Conservation (phyloP, 2,329 filamentous ascomycete species). For the Monosporascus sp. region DNA sequence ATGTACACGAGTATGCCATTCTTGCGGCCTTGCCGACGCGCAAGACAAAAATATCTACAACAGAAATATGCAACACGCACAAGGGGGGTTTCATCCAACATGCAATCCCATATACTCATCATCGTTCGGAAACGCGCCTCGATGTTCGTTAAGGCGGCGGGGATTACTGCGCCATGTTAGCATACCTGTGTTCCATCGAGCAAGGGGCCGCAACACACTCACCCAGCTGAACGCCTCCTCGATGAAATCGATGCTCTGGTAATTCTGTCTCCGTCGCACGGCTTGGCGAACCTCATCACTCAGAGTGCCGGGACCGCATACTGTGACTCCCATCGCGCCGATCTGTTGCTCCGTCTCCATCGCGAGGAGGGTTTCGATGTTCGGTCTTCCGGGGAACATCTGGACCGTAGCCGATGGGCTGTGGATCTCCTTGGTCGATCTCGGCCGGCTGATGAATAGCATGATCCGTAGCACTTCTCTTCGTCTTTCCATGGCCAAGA, state of each 20-base stretch:
- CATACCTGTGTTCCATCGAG: neutral
- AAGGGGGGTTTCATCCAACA: too few species aligned
- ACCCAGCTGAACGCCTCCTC: conserved; percentile 62
- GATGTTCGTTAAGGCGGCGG: neutral
- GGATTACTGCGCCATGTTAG: neutral
- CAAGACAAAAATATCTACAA: too few species aligned
- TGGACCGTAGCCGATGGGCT: conserved; percentile 72
- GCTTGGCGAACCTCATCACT: conserved; percentile 69
- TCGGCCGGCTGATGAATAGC: conserved; percentile 70
- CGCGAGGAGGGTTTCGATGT: conserved; percentile 65
- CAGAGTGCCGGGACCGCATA: conserved; percentile 69
- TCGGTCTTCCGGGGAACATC: conserved; percentile 77
- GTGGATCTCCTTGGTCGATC: conserved; percentile 75
- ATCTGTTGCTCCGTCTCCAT: conserved; percentile 71
- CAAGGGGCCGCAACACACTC: neutral
- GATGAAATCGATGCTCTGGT: conserved; percentile 68
- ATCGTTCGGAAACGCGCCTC: neutral
- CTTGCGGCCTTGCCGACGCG: too few species aligned
- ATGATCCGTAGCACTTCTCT: conserved; percentile 71
- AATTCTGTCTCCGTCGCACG: conserved; percentile 58
- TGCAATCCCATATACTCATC: too few species aligned
- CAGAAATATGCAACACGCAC: too few species aligned
- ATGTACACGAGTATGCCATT: too few species aligned
- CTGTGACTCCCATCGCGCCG: conserved; percentile 67
- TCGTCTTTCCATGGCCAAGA: conserved; percentile 68